A percentile compares a stretch with the other conserved stretches of the same genome.
phyloP scores from a whole-genome alignment of 805 yeast species.

The Candida golubevii region DNA sequence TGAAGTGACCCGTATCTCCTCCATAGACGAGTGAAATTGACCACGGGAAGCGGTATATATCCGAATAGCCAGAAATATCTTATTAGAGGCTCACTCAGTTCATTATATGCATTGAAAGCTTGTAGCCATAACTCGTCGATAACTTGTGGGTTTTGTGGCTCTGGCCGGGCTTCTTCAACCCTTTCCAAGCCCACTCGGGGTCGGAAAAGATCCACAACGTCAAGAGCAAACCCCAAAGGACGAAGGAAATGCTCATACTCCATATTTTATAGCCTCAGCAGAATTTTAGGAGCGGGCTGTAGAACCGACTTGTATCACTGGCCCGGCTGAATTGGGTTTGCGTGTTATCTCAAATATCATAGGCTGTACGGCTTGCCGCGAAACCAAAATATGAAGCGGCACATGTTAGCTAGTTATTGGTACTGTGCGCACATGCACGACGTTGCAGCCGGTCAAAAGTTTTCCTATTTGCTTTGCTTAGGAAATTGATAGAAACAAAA shows the following conservation, averaged over 20 bases:
- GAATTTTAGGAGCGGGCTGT: too few species aligned
- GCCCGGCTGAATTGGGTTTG: too few species aligned
- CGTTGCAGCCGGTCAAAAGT: too few species aligned
- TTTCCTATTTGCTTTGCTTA: too few species aligned
- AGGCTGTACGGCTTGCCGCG: too few species aligned
- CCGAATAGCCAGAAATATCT: conserved; percentile 8
- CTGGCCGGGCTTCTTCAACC: background rate
- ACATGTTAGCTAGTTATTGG: too few species aligned
- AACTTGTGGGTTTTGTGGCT: background rate
- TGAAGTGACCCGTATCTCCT: conserved; percentile 7
- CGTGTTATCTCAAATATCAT: too few species aligned
- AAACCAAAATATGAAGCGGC: too few species aligned
- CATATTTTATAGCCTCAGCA: background rate
- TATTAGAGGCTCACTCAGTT: background rate
- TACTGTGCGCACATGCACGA: too few species aligned
- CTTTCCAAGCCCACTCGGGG: background rate
- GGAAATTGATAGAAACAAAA: too few species aligned
- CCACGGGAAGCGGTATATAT: conserved; percentile 13
- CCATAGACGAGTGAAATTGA: conserved; percentile 14
- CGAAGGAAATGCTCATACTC: conserved; percentile 6
- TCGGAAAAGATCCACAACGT: conserved; percentile 1
- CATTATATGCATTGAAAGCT: background rate
- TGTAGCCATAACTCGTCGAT: background rate
- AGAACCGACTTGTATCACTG: too few species aligned
- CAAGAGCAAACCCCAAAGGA: conserved; percentile 5